Base-by-base conservation (phyloP, 345 rosid genomes). In the Alliaria petiolata region DNA sequence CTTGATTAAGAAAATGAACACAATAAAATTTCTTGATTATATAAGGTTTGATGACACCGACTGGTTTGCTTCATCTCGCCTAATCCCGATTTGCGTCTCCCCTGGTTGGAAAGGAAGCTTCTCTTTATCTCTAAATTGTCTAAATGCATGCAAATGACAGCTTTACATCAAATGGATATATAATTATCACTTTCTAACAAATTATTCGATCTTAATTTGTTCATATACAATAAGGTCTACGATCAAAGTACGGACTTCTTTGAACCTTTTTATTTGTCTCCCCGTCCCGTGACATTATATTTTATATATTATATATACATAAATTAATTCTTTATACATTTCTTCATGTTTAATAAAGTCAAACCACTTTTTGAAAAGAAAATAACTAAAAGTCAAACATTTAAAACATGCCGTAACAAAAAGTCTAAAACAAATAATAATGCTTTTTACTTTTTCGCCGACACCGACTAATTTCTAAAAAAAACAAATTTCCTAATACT, bases 141-240 rank as follows among this genome's bases (percentile, higher is more conserved):
- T 33, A 47, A 67, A 59, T 75, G 62, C 78, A 75, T 67, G 74
- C 68, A 67, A 59, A 75, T 52, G 78, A 67, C 78, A 75, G 56
- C 73, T 50, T 60, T 42, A 45, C 17, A 40, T 47, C 60, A 66
- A 58, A 14, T 57, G 26, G 26, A 57, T 26, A 26, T 47, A 56
- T 57, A 65, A 63, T 35, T 54, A 38, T 26, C 40, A 25, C 22
- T 31, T 3, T 34, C 7, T 11, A 53, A 17, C 39, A 34, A 34
- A 56, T 65, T 56, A 66, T 39, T 65, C 40, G 45, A 22, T 56
- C 3, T 49, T n/a, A n/a, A n/a, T n/a, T 49, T 20, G 46, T 58
- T 51, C 52, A 57, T 39, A 49, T 15, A 30, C 22, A 66, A 57
- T 19, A 34, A 16, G 42, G 74, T 60, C 73, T 10, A 74, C 54